phyloP scores from a whole-genome alignment of 352 stramenopile genomes.

The Pythium coloratum region DNA sequence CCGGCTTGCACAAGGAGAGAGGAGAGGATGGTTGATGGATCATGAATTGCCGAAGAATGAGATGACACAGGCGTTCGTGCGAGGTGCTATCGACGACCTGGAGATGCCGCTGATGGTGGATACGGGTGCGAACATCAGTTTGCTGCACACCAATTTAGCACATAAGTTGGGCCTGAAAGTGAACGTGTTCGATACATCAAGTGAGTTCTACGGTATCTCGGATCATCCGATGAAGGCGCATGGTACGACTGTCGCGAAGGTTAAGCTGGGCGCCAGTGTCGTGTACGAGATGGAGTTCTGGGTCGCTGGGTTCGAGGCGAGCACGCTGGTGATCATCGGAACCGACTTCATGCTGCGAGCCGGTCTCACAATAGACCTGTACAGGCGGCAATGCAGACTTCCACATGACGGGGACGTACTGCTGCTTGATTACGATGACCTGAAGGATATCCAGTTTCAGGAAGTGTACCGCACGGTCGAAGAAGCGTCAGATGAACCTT shows the following conservation, averaged over 20 bases:
- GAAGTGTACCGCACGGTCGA: background rate
- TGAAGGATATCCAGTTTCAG: background rate
- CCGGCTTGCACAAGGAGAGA: background rate
- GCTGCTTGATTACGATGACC: background rate
- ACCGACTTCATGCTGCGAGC: slow-evolving; percentile 25
- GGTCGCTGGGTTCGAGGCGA: slow-evolving; percentile 26
- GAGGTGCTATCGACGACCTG: slow-evolving; percentile 11
- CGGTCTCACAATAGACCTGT: slow-evolving; percentile 8
- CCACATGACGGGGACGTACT: background rate
- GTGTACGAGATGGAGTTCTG: slow-evolving; percentile 26
- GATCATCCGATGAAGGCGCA: slow-evolving; percentile 13
- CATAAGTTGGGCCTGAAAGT: slow-evolving; percentile 18
- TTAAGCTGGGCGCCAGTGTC: slow-evolving; percentile 8
- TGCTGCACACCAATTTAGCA: slow-evolving; percentile 23
- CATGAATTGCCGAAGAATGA: slow-evolving; percentile 9
- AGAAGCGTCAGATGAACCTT: background rate
- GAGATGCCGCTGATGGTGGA: slow-evolving; percentile 24
- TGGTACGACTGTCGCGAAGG: slow-evolving; percentile 14
- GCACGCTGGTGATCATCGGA: slow-evolving; percentile 22
- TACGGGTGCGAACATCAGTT: slow-evolving; percentile 19
- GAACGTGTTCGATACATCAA: slow-evolving; percentile 18
- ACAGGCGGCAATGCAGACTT: background rate
- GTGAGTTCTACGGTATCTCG: slow-evolving; percentile 17
- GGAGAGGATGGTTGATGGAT: slow-evolving; percentile 10
- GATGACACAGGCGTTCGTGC: slow-evolving; percentile 14